phyloP scores from a whole-genome alignment of 208 protist genomes.

The Acanthamoeba lenticulata region DNA sequence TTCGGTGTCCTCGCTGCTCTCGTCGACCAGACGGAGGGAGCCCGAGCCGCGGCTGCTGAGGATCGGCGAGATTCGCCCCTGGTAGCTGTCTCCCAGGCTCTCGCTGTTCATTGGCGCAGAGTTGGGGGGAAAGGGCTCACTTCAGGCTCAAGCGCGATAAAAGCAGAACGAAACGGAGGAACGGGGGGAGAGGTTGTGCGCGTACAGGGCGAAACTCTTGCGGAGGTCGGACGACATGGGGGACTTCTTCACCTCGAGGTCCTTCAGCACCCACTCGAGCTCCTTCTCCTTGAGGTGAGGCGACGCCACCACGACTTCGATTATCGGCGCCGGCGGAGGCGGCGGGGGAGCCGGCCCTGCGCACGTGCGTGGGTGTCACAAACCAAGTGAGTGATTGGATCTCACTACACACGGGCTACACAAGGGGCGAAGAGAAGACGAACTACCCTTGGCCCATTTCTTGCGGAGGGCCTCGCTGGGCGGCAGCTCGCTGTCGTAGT shows the following conservation, averaged over 20 bases:
- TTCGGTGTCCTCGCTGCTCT: not conserved
- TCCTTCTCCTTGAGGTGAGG: slow-evolving; percentile 44
- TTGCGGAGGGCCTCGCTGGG: not conserved
- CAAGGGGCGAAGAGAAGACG: not conserved
- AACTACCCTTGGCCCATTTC: not conserved
- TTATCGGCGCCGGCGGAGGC: not conserved
- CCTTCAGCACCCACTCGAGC: slow-evolving; percentile 23
- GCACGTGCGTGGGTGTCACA: not conserved
- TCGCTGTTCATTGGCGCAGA: not conserved
- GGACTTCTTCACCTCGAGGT: slow-evolving; percentile 29
- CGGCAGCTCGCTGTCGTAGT: not conserved
- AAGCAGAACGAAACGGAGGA: no score
- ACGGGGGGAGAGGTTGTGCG: not conserved
- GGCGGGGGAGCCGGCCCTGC: not conserved
- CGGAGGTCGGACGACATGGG: not conserved
- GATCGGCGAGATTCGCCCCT: not conserved
- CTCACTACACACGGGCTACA: not conserved
- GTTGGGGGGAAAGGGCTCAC: no score
- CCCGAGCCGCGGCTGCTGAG: not conserved
- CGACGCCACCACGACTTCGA: slow-evolving; percentile 36
- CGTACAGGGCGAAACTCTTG: slow-evolving; percentile 26
- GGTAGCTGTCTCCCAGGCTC: slow-evolving; percentile 1
- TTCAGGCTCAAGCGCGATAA: no score
- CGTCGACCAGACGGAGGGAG: not conserved
- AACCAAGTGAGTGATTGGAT: not conserved